Evolutionary conservation across 2,329 filamentous ascomycete genomes (phyloP), one percentile per base, ranked within the genome.

Genomic region (Cytospora mali): DNA sequence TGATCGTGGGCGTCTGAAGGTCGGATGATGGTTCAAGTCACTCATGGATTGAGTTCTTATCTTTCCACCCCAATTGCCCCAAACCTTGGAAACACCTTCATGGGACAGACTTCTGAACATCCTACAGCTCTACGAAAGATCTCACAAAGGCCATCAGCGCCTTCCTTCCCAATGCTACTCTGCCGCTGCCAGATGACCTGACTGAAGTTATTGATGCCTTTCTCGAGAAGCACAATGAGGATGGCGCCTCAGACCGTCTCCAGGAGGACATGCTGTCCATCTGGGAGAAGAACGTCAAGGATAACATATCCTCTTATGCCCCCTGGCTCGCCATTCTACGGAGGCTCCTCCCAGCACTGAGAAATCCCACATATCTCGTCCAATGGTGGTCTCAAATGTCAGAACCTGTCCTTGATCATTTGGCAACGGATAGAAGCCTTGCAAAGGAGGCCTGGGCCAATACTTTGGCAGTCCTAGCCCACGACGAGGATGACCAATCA

Each of bases 381-480:
- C 82, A 87, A 64, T 95, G 91, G 91, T 92, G 90, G 83, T 84
- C 90, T 52, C 76, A 83, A 66, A 78, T 88, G 16, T 74, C 87
- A 23, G 79, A 80, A 52, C 84, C 87, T 0, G 80, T 85, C 2
- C 68, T 81, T 31, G 72, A 86, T 64, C 78, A 83, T 55, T 75
- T 88, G 11, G 83, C 81, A 16, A 81, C 85, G 58, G 87, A 90
- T 70, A 88, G 87, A 69, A 81, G 80, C 6, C 79, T 89, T 60
- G 81, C 90, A 48, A 79, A 83, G 35, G 89, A 92, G 72, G 84
- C 85, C 1, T 80, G 87, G 58, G 82, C 84, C n/a, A 84, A 86
- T 60, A 75, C 92, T 9, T 79, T 89, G 67, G 84, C 85, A 50
- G 80, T 91, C 54, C 75, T 93, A 55, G 79, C 85, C 1, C 82